Conservation (phyloP, 305 asterid genomes). For the Euphrasia arctica region DNA sequence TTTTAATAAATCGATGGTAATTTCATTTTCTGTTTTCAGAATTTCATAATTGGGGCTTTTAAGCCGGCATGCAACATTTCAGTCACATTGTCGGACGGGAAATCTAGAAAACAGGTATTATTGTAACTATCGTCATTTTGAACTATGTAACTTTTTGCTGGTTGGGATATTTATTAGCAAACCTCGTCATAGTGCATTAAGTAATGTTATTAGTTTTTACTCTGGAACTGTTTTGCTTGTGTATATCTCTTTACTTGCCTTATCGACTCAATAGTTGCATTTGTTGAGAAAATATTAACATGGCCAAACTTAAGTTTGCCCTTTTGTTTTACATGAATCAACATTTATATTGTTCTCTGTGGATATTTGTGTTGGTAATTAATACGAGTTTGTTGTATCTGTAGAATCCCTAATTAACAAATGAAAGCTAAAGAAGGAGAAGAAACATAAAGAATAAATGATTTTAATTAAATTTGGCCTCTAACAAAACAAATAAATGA, state of each 20-base stretch:
- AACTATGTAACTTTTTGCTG: conserved; percentile 4
- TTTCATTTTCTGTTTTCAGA: conserved; percentile 44
- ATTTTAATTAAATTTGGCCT: not conserved
- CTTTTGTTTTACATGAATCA: conserved; percentile 14
- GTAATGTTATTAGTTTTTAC: not conserved
- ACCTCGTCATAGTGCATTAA: not conserved
- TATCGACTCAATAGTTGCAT: conserved; percentile 14
- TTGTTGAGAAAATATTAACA: not conserved
- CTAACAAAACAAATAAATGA: not conserved
- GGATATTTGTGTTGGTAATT: conserved; percentile 14
- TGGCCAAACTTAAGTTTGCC: not conserved
- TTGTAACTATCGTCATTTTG: conserved; percentile 1
- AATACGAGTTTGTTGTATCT: conserved; percentile 2
- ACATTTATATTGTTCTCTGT: conserved; percentile 1
- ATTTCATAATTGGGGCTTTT: conserved; percentile 92
- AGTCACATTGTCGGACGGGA: conserved; percentile 75
- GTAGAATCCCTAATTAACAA: not conserved
- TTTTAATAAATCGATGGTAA: conserved; percentile 1
- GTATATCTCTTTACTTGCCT: conserved; percentile 6
- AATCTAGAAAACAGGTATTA: conserved; percentile 82
- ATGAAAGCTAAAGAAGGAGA: not conserved
- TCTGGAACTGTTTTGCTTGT: not conserved
- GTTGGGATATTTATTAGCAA: conserved; percentile 3
- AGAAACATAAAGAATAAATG: not conserved
- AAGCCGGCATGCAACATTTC: conserved; percentile 93